Evolutionary conservation across 495 filamentous ascomycete species (phyloP), one percentile per base, ranked within the genome.

Genomic region (Platismatia glauca): DNA sequence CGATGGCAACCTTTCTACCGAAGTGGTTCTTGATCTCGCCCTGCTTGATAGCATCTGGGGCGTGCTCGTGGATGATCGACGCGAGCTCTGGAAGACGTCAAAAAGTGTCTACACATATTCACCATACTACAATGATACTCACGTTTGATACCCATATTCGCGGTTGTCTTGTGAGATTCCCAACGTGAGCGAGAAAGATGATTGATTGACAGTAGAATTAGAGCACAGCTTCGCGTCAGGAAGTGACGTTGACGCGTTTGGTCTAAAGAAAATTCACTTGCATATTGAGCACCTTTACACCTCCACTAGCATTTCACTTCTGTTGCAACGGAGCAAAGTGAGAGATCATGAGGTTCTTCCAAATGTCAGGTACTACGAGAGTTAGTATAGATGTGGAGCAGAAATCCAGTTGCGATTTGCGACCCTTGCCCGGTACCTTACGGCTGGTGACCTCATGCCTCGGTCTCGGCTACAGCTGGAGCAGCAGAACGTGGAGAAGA

Each of bases 1-100:
- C 90, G 75, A 97, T 97, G 43, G 92, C 93, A 64, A 97, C 90
- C 75, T 96, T 98, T 67, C 94, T 86, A 66, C 94, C 94, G 68
- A 98, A 98, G 52, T 97, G 95, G 63, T 90, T 92, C 76, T 97
- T 98, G 77, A 98, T 97, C 66, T 98, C 95, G 58, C 94, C 91
- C 62, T 88, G 84, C 73, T 95, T 96, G 79, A 96, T 83, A n/a
- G 94, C 89, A 78, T 91, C 89, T 31, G 93, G 90, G 61, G 88
- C 88, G 74, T 97, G 87, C 64, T 97, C 94, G 61, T 87, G 85
- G 76, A 98, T 91, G 70, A 98, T 82, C 64, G 86, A 83, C 75
- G 84, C 91, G 37, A 97, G 86, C 55, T 87, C 85, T 86, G 67
- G 7, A 62, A 15, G 56, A 24, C 31, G 59, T 71, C 20, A 72